Evolutionary conservation across 2,329 filamentous ascomycete genomes (phyloP), one percentile per base, ranked within the genome.

Genomic region (Paramyrothecium roridum): DNA sequence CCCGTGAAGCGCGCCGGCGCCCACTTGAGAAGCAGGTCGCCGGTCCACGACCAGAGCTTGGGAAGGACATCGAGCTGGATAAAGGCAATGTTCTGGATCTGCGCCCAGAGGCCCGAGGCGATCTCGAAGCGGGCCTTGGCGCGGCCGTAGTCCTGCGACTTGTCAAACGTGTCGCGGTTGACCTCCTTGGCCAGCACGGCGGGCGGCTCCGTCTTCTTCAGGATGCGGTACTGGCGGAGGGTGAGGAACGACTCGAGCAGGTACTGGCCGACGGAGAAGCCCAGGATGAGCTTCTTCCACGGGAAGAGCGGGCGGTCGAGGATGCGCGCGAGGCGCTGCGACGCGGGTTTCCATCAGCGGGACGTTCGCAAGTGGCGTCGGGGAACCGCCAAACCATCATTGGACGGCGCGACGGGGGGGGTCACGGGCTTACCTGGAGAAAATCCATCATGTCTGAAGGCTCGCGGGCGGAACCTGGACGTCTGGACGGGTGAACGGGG

Each of bases 261-360:
- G 73, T 91, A 98, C 71, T 99, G 91, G 58, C 89, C 91, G 65
- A 98, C 73, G 30, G 92, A 96, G 78, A 99, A 99, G 67, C 92
- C 90, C 65, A 98, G 84, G 67, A 99, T 93, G 66, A 99, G 86
- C 72, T 86, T 89, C 85, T 97, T 99, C 95, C 95, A 99, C 54
- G 95, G 93, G 78, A 98, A 96, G 69, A 90, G 80, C 56, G 93
- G 93, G 69, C 90, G 86, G 79, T 99, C 95, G 67, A 98, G 88
- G 74, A 89, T 87, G 73, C 85, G 85, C 70, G 91, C 91, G 64
- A 98, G 86, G 79, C 83, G 83, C 84, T 88, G 68, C 50, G 54
- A 51, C 50, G 20, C 10, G 16, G n/a, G n/a, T 22, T 13, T 30
- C 17, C 34, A 19, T 52, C 37, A 19, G 22, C 48, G 57, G 61